Percentiles rank a stretch among this genome's conserved stretches.
phyloP scores from a whole-genome alignment of 2,329 filamentous ascomycete species.

The Colletotrichum graminicola region DNA sequence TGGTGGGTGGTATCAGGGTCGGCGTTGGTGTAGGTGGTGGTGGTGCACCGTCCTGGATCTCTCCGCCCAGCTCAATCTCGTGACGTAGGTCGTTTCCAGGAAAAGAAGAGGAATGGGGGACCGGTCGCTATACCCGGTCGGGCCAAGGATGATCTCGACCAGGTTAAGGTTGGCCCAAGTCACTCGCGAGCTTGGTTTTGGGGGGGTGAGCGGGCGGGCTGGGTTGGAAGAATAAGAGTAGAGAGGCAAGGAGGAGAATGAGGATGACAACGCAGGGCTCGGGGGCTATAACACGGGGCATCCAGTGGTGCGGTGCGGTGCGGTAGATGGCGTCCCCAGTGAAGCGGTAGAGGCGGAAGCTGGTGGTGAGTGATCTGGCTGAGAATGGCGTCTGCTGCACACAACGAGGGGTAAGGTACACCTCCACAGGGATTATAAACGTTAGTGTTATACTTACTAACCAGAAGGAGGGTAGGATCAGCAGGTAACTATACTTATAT shows the following conservation, averaged over 20 bases:
- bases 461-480: no score
- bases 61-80: constrained; percentile 30
- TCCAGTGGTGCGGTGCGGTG: background rate
- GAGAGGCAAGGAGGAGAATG: background rate
- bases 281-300: constrained; percentile 27
- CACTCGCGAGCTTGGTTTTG: background rate
- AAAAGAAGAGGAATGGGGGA: constrained; percentile 14
- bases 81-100: constrained; percentile 39
- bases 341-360: background rate
- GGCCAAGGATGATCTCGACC: constrained; percentile 1
- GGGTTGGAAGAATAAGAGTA: background rate
- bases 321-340: background rate
- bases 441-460: no score
- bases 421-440: no score
- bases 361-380: background rate
- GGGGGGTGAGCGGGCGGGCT: background rate
- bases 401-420: background rate
- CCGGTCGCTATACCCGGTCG: constrained; percentile 26
- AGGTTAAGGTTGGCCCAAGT: constrained; percentile 15
- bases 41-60: constrained; percentile 23
- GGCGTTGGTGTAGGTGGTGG: background rate
- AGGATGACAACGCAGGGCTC: constrained; percentile 23
- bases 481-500: no score
- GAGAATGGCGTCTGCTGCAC: background rate
- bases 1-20: background rate